phyloP scores from a whole-genome alignment of 2,329 filamentous ascomycete genomes.

The Myriosclerotinia curreyana region DNA sequence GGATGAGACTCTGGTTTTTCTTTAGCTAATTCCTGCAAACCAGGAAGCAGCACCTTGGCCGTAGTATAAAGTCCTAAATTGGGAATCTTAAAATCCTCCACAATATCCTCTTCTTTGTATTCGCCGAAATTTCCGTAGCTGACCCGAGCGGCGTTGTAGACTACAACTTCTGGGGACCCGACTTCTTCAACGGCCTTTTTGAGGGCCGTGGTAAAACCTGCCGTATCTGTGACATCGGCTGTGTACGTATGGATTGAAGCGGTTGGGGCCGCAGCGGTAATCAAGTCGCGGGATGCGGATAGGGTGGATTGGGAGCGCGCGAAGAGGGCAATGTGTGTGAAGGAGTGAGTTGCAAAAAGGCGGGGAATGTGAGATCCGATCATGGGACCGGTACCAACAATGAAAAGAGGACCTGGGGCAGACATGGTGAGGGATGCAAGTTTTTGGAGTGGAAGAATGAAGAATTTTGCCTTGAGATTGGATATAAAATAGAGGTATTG shows the following conservation, averaged over 20 bases:
- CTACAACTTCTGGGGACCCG: constrained; percentile 42
- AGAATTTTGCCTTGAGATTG: no score
- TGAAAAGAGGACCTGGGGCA: constrained; percentile 15
- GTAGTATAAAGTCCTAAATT: constrained; percentile 47
- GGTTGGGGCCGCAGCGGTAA: constrained; percentile 40
- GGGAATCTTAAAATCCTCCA: constrained; percentile 51
- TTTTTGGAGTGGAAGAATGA: not conserved
- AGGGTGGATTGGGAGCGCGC: constrained; percentile 3
- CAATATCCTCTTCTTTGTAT: constrained; percentile 45
- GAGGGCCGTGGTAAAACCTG: constrained; percentile 42
- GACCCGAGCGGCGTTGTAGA: constrained; percentile 53
- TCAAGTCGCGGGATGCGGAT: constrained; percentile 17
- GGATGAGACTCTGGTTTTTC: constrained; percentile 13
- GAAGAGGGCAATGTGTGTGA: constrained; percentile 17
- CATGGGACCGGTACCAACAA: constrained; percentile 20
- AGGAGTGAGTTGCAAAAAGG: constrained; percentile 9
- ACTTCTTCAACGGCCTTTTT: constrained; percentile 42
- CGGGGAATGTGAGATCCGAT: constrained; percentile 19
- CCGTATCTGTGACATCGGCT: constrained; percentile 13
- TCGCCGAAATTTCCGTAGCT: constrained; percentile 44
- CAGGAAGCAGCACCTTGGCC: constrained; percentile 14
- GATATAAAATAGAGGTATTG: no score
- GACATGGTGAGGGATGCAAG: constrained; percentile 4
- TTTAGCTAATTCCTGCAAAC: not conserved
- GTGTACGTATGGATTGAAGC: constrained; percentile 7